Percentiles rank a stretch among this genome's conserved stretches.
phyloP scores from a whole-genome alignment of 2,329 filamentous ascomycete genomes.

The Chlorencoelia australis region DNA sequence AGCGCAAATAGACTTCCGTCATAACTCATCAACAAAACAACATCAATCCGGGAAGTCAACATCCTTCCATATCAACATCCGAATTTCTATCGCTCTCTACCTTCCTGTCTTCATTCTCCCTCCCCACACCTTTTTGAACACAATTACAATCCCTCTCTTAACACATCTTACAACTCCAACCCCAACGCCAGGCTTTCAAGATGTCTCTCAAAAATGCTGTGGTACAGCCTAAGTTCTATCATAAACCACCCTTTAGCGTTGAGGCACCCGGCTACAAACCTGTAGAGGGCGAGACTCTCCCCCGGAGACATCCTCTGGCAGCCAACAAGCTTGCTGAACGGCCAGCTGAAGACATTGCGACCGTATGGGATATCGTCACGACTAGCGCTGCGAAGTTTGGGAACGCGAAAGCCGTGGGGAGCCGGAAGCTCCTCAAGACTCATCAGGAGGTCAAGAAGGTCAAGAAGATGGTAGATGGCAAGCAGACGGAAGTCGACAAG shows the following conservation, averaged over 20 bases:
- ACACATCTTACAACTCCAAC: no score
- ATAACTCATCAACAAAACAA: no score
- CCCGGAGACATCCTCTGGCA: constrained; percentile 47
- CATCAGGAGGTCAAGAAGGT: constrained; percentile 78
- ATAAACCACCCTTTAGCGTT: constrained; percentile 48
- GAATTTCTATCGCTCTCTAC: no score
- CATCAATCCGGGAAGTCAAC: no score
- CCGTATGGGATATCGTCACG: constrained; percentile 51
- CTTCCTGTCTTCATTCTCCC: no score
- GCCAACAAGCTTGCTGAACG: constrained; percentile 46
- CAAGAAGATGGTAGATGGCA: constrained; percentile 74
- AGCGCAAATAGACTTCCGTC: no score
- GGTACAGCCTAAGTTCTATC: constrained; percentile 22
- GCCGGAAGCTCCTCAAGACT: constrained; percentile 60
- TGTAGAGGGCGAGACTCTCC: constrained; percentile 60
- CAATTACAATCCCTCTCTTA: neutral
- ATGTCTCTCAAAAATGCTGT: constrained; percentile 23
- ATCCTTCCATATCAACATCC: no score
- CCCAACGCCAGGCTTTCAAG: no score
- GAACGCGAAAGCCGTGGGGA: constrained; percentile 54
- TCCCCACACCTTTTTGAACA: no score
- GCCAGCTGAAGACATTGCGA: constrained; percentile 37
- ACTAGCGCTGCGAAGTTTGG: constrained; percentile 54
- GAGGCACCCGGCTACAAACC: constrained; percentile 48
- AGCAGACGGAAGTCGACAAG: constrained; percentile 71